phyloP scores from a whole-genome alignment of 345 rosid species.

The Viola odorata region DNA sequence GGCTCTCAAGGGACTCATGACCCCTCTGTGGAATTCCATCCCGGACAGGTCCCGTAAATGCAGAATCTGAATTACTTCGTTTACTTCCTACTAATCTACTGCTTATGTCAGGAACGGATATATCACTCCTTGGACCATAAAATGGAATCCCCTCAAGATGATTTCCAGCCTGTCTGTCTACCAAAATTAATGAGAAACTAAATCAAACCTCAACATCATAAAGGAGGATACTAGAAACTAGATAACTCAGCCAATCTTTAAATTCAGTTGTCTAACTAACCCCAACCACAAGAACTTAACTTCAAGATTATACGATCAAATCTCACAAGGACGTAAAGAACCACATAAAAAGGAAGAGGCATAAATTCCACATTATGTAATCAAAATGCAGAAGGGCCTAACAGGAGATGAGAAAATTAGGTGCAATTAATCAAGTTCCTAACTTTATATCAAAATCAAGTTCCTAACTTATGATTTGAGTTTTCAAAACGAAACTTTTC shows the following conservation, averaged over 20 bases:
- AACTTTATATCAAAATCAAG: background rate
- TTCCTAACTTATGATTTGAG: background rate
- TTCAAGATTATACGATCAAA: background rate
- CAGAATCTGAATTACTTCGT: conserved; percentile 71
- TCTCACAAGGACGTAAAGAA: background rate
- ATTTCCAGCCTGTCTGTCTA: conserved; percentile 57
- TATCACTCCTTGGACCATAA: conserved; percentile 64
- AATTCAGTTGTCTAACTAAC: background rate
- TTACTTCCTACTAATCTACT: conserved; percentile 60
- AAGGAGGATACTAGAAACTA: conserved; percentile 6
- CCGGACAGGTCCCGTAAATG: conserved; percentile 37
- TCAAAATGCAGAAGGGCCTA: background rate
- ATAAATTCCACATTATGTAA: background rate
- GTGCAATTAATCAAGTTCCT: conserved; percentile 2
- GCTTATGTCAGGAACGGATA: conserved; percentile 59
- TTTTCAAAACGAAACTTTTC: conserved; percentile 2
- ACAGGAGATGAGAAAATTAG: background rate
- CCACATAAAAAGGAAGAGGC: background rate
- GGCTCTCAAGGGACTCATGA: conserved; percentile 64
- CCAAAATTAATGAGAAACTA: conserved; percentile 26
- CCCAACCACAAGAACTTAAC: conserved; percentile 11
- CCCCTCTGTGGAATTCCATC: conserved; percentile 32
- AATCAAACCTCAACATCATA: conserved; percentile 19
- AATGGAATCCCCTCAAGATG: conserved; percentile 85
- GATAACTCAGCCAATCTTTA: conserved; percentile 6